Percentiles rank a stretch among this genome's conserved stretches.
Conservation (phyloP, 192 early-diverging fungal species). For the Paraglomus occultum region DNA sequence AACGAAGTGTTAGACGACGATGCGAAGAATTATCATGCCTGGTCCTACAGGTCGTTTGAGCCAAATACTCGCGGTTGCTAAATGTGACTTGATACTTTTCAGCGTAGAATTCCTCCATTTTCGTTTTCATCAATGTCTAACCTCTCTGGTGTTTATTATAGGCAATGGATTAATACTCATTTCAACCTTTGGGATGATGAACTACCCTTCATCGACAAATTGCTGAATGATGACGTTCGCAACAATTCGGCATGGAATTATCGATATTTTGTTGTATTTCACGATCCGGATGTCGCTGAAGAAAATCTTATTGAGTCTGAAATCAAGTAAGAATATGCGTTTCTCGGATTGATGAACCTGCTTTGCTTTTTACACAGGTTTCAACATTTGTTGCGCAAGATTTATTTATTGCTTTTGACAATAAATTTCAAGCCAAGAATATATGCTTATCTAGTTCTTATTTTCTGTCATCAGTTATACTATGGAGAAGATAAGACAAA, state of each 20-base stretch:
- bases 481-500: conserved; percentile 65
- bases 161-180: conserved; percentile 84
- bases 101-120: background rate
- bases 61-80: background rate
- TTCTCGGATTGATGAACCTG: background rate
- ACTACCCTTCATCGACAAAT: conserved; percentile 65
- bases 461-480: conserved; percentile 48
- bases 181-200: conserved; percentile 83
- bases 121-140: background rate
- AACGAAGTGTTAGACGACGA: conserved; percentile 69
- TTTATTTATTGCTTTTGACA: background rate
- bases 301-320: conserved; percentile 56
- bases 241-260: conserved; percentile 99
- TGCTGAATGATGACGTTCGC: conserved; percentile 78
- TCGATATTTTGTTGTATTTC: conserved; percentile 74
- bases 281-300: conserved; percentile 33
- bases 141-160: conserved; percentile 20
- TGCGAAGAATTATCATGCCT: conserved; percentile 98
- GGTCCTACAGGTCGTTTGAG: conserved; percentile 95
- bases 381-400: background rate
- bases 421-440: background rate
- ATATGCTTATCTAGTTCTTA: conserved; percentile 3
- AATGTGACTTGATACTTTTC: conserved; percentile 9
- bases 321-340: conserved; percentile 57
- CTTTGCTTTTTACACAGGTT: no score